Evolutionary conservation across 2,329 filamentous ascomycete genomes (phyloP), one percentile per base, ranked within the genome.

Genomic region (Xylariaceae sp.): DNA sequence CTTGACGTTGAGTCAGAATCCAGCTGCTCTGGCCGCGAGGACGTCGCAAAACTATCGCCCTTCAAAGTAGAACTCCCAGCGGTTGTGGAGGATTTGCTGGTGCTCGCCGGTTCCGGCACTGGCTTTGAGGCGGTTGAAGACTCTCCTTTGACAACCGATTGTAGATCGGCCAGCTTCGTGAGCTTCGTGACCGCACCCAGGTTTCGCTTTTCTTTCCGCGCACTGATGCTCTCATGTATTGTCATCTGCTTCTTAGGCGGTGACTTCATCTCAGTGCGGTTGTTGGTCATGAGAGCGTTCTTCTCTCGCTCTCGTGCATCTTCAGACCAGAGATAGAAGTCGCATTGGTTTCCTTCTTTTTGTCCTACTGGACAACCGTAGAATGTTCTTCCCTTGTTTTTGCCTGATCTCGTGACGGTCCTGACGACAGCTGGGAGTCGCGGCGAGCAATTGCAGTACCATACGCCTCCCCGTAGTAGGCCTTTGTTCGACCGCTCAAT

Each of bases 261-360:
- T n/a, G 22, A 15, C 22, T n/a, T 40, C 54, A 38, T 50, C 53
- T 79, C 76, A n/a, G 66, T 74, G 48, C 70, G 66, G 33, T 71
- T 69, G 55, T 76, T 77, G 48, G 62, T 70, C 46, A 75, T 49
- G 17, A 79, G 64, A 10, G 72, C 71, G 11, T 62, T 62, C 44
- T 68, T 63, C 61, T 80, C 76, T 45, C 79, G 68, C 15, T 58
- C 51, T 39, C 68, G 65, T 0, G 80, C 80, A 39, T 81, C 74
- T 12, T 78, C 72, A 7, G 76, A 69, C 77, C 79, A 83, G 0
- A 84, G 63, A 55, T 82, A 84, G 65, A 84, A 81, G 1, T 68
- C 69, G 58, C 81, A 85, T 22, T 69, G 62, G 39, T 68, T 66
- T 18, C 70, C 67, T 44, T 57, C 53, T n/a, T 67, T 58, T 30